Evolutionary conservation across 2,329 filamentous ascomycete species (phyloP), one percentile per base, ranked within the genome.

Genomic region (Penicillium freii): DNA sequence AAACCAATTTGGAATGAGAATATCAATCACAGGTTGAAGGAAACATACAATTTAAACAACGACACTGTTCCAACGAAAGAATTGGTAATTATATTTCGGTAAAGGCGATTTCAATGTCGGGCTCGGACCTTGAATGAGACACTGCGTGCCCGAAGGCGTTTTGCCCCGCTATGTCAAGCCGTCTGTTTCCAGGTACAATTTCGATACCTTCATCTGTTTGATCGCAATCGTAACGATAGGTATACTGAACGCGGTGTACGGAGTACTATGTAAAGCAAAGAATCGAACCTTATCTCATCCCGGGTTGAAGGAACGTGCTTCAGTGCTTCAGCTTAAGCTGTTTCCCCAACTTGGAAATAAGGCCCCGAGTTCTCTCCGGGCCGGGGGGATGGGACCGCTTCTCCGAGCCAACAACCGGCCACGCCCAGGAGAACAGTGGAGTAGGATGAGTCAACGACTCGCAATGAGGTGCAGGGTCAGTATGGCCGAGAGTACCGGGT

Each of bases 391-490:
- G 17, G 31, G 25, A 53, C 51, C 39, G 17, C 15, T 19, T 27
- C n/a, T 53, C 42, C 51, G 23, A 47, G 42, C 51, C 33, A 53
- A 47, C 51, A 47, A 23, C 2, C 13, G 33, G 15, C 29, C 29
- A 43, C 21, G 19, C 4, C 8, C 17, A n/a, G n/a, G 40, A 47
- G 17, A 31, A 45, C 33, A 53, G 51, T 53, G 51, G 51, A 47
- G 51, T 21, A 29, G 11, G 4, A 47, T 47, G 51, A 38, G n/a
- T 48, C 51, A 47, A 53, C 42, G 42, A 53, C 51, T 47, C 23
- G 29, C 21, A 17, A 29, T 27, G 39, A 46, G 10, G 29, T 31
- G 15, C 40, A 29, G 29, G 33, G 11, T 27, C 15, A 17, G 27
- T 9, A 44, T 4, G 39, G 21, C 49, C 11, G 39, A 47, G 33